Base-by-base conservation (phyloP, 148 eudicot genomes). In the Rheum nobile region DNA sequence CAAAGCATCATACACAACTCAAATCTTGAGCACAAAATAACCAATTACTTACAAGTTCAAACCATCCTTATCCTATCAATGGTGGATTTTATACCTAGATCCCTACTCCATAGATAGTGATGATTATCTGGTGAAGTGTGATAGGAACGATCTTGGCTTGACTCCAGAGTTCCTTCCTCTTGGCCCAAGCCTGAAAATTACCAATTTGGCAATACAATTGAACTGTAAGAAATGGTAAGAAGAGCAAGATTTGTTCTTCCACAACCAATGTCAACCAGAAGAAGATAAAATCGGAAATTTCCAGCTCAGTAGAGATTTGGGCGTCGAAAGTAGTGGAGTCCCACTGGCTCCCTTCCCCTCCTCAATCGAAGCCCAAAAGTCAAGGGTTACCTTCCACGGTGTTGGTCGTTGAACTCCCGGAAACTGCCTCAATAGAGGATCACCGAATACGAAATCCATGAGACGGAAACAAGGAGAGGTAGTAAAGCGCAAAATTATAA, bases 131-230 rank as follows among this genome's bases (percentile, higher is more conserved):
- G 72, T 91, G 97, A 48, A 94, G 90, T 13, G 96, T 81, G 57
- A 94, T 91, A 1, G 97, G 98, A 75, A 94, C 97, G 80, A 94
- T 89, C 80, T 85, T 94, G 32, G 96, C 93, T 78, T 84, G 82
- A 72, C 87, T 88, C 77, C 78, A 74, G 63, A 94, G 68, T 78
- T 88, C 97, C 74, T 81, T 85, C 81, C 84, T 89, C 79, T 91
- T 84, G 29, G 74, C 68, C 80, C 80, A 83, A 65, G 87, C 98
- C 98, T 93, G 73, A 38, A 57, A 57, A 57, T 24, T 57, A 24
- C 5, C 7, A 3, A 57, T 24, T 57, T 24, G 0, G 2, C 4
- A 57, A 72, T 12, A 4, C 12, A 43, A 4, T 47, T 74, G 12
- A 65, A 54, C 54, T 19, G 16, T 4, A 17, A 71, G 48, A 72